Conservation (phyloP, 495 filamentous ascomycete species). For the Xylaria telfairii region DNA sequence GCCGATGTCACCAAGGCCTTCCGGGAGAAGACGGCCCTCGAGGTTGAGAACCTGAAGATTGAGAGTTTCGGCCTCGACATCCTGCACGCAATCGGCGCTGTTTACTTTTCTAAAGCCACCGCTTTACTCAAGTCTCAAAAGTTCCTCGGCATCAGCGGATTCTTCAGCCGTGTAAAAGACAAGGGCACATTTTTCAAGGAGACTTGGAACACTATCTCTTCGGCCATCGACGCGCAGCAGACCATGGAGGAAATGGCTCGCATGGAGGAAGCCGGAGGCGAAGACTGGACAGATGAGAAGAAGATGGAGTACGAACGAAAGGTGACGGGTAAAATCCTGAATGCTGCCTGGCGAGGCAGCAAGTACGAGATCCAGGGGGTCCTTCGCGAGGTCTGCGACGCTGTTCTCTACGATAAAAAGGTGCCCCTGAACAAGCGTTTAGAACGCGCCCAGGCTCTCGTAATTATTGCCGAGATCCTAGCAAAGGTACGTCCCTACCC, state of each 20-base stretch:
- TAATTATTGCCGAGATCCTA: constrained; percentile 87
- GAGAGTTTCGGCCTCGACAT: constrained; percentile 98
- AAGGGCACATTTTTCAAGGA: constrained; percentile 97
- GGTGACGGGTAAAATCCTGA: constrained; percentile 98
- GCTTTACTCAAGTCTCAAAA: constrained; percentile 93
- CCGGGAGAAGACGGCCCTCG: constrained; percentile 89
- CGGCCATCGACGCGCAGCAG: constrained; percentile 96
- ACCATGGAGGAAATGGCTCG: constrained; percentile 99
- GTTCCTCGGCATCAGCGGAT: constrained; percentile 93
- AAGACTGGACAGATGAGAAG: constrained; percentile 98
- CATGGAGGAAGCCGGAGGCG: constrained; percentile 90
- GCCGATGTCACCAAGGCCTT: constrained; percentile 85
- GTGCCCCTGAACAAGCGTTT: constrained; percentile 83
- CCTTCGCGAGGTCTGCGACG: constrained; percentile 82
- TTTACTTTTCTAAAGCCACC: constrained; percentile 85
- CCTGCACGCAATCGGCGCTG: constrained; percentile 89
- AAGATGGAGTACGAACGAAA: constrained; percentile 93
- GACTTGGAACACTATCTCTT: constrained; percentile 96
- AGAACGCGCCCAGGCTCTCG: constrained; percentile 87
- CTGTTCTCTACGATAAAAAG: constrained; percentile 74
- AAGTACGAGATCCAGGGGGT: constrained; percentile 99
- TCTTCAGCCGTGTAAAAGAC: constrained; percentile 92
- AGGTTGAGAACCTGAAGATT: constrained; percentile 99
- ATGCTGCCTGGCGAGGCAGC: constrained; percentile 94
- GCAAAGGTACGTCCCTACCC: constrained; percentile 64